Percentiles rank a stretch among this genome's conserved stretches.
Evolutionary conservation across 495 filamentous ascomycete genomes (phyloP).

Genomic region (Penicillium robsamsonii): DNA sequence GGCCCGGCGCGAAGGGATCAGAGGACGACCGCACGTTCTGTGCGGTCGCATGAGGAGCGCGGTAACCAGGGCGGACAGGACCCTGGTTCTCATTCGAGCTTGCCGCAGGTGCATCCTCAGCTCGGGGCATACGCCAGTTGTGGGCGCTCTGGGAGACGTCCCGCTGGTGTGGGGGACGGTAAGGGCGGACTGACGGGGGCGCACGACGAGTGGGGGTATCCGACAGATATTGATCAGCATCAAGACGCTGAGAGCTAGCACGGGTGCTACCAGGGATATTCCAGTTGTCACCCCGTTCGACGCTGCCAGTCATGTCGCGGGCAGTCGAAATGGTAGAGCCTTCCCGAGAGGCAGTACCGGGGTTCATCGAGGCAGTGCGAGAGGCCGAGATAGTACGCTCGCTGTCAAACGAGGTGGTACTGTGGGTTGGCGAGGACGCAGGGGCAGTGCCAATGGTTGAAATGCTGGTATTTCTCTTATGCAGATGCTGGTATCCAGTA

Average conservation of each 20-base stretch:
- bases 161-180: neutral
- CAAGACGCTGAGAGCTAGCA: too few species aligned
- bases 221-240: neutral
- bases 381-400: neutral
- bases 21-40: conserved; percentile 13
- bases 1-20: neutral
- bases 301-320: neutral
- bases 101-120: neutral
- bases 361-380: neutral
- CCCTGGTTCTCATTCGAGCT: neutral
- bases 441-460: conserved; percentile 1
- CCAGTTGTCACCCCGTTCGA: neutral
- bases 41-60: neutral
- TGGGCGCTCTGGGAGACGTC: too few species aligned
- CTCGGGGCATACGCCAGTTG: neutral
- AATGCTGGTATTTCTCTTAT: neutral
- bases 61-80: neutral
- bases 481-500: conserved; percentile 5
- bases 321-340: too few species aligned
- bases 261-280: neutral
- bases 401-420: neutral
- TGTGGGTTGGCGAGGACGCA: neutral
- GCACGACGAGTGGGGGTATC: neutral
- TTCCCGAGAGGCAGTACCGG: neutral
- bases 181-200: neutral